Evolutionary conservation across 495 filamentous ascomycete species (phyloP), one percentile per base, ranked within the genome.

Genomic region (Cercophora newfieldiana): DNA sequence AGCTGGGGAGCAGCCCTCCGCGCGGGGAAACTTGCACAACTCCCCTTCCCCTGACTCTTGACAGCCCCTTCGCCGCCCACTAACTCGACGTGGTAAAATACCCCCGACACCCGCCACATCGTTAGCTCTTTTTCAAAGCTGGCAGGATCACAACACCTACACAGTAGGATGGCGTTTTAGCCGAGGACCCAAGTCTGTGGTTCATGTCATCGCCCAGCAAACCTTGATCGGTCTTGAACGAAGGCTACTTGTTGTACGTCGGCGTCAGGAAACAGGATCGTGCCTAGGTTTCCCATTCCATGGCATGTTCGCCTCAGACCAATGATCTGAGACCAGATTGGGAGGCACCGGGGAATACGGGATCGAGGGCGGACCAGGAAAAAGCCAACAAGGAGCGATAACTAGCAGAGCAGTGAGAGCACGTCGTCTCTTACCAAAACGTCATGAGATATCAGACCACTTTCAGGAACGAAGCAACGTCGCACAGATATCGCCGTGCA

Each of bases 141-240:
- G 12, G 33, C 33, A 47, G 59, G 16, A 51, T 29, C 21, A 14
- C 22, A 24, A 24, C 19, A 24, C 51, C 19, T 7, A 53, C 49
- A 4, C 10, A 14, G 37, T 14, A 44, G 5, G 47, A 37, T 61
- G 60, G 47, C 60, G 60, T 63, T 54, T 54, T 48, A 63, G 48
- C 60, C 48, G 24, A 22, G 7, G 60, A 54, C 60, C 60, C 60
- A 31, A 53, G 18, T 19, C 60, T 26, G 7, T 37, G 60, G 60
- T 63, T 53, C 60, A 37, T 33, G 26, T 18, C 25, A 55, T 7
- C 50, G 50, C 50, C 21, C 21, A 22, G 19, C 4, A 65, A 65
- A 53, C 29, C 16, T 29, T 44, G 37, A 44, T 14, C 37, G 18
- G 37, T 16, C 37, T 16, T 44, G 10, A 14, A 8, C 30, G 5